Base-by-base conservation (phyloP, 805 yeast genomes). In the Candida argentea region DNA sequence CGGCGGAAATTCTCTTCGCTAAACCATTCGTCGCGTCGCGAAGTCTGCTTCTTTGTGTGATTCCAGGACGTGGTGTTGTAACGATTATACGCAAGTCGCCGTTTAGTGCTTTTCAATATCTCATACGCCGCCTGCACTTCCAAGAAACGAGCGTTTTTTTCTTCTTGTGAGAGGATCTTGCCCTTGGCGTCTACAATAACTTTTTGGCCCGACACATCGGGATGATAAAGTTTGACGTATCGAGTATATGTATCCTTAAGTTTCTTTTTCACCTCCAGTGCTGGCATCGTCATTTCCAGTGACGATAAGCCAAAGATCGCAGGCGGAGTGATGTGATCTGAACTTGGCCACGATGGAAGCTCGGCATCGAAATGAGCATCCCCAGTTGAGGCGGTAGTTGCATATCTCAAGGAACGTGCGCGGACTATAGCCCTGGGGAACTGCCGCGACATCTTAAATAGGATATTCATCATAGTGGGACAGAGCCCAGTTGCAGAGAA, bases 221-320 rank as follows among this genome's bases (percentile, higher is more conserved):
- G 95, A 47, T 86, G 95, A 42, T 86, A 86, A 6, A 75, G 45
- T 48, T 80, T 82, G 7, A 86, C 86, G 26, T 42, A 55, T 27
- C 51, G 51, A 27, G 46, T 39, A 38, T 61, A 60, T 15, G 36
- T 51, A 4, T 37, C 17, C 32, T 57, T 56, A 16, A 61, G 35
- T 5, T 73, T 56, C 29, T 68, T 61, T 38, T 67, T 70, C 43
- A 77, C 80, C 25, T 65, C 65, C 15, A 53, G 37, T 34, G 70
- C 70, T 27, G 77, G 51, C 17, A 48, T 36, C 7, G 41, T 49
- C 27, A 48, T 48, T 31, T 65, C 65, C 24, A 66, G 50, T 14
- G 46, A 46, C 4, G 31, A 20, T 13, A 52, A 25, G 1, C 41
- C 40, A 32, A 85, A 68, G 4, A 85, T 63, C 19, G 82, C 83